Base-by-base conservation (phyloP, 2,329 filamentous ascomycete genomes). In the Botrytis tulipae region DNA sequence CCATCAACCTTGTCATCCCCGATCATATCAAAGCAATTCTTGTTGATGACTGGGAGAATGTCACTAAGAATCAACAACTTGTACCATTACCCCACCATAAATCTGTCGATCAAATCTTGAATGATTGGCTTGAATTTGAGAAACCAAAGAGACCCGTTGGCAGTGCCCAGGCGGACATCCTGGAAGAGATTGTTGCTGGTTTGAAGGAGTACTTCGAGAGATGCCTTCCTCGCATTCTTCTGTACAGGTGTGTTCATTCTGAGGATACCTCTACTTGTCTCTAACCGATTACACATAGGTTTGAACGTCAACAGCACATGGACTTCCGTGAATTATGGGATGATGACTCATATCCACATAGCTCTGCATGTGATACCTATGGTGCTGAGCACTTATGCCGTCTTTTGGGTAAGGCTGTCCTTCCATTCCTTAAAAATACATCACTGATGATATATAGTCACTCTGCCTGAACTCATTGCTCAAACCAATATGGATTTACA, bases 401-500 rank as follows among this genome's bases (percentile, higher is more conserved):
- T 74, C 87, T 99, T 32, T 90, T 99, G 59, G 94, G 95, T 98
- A 88, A 78, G 88, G 66, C 40, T 16, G 25, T 12, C 20, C 12
- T 12, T 16, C n/a, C 35, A 9, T n/a, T 40, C 16, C 59, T 57
- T 48, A 20, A 75, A 78, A 71, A 78, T 62, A 42, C 29, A 16
- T 54, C 54, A 4, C n/a, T 57, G n/a, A 68, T 5, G 16, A 48
- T 78, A 97, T 63, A 16, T 78, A 97, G 95, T 97, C 5, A 92
- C 92, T 1, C 90, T 98, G 78, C 95, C 96, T 0, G 96, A 99
- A 81, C 90, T 98, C 59, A 91, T 98, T 75, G 95, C 95, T 6
- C 96, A 99, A 82, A 99, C 96, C 70, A 98, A 98, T 83, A 97
- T 99, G 94, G 96, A 98, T 80, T 87, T 92, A 71, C 94, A 97